Percentiles rank a stretch among this genome's conserved stretches.
These are phyloP conservation scores for Iberis pinnata DNA, from an alignment of 345 rosid species.

Conservation along the genomic window DNA sequence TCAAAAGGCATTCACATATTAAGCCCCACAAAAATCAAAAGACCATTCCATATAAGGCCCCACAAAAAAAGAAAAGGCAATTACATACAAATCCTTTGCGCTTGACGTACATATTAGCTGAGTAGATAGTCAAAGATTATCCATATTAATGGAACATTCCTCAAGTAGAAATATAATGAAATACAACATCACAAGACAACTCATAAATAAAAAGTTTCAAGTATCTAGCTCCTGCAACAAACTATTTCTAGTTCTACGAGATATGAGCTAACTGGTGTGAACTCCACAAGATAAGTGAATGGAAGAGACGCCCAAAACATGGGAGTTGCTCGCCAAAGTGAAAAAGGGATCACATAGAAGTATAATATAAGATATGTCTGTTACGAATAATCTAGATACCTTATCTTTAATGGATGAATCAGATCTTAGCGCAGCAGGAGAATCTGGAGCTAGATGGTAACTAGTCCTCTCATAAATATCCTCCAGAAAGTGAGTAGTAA, in stretches of 20 bases:
- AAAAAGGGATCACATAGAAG: constrained; percentile 4
- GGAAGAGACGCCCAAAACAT: constrained; percentile 3
- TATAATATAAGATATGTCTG: not conserved
- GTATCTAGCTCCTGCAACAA: constrained; percentile 1
- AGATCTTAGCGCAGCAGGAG: constrained; percentile 62
- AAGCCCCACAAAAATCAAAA: not conserved
- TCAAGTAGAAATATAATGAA: not conserved
- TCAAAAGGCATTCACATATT: constrained; percentile 1
- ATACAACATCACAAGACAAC: constrained; percentile 7
- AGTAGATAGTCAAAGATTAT: constrained; percentile 3
- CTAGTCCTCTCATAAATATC: constrained; percentile 65
- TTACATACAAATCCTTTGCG: not conserved
- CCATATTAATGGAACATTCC: constrained; percentile 7
- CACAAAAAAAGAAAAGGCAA: not conserved
- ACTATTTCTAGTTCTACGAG: not conserved
- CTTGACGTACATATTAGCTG: not conserved
- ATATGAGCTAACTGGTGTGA: not conserved
- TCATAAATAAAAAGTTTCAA: not conserved
- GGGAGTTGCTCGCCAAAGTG: not conserved
- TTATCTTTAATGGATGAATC: constrained; percentile 43
- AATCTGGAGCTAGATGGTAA: constrained; percentile 75
- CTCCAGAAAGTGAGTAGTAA: constrained; percentile 70
- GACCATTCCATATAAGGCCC: not conserved
- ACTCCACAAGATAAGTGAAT: constrained; percentile 1
- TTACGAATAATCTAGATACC: constrained; percentile 36